These are phyloP conservation scores for Talaromyces sp. DNA, from an alignment of 2,329 filamentous ascomycete genomes.

Conservation along the genomic window DNA sequence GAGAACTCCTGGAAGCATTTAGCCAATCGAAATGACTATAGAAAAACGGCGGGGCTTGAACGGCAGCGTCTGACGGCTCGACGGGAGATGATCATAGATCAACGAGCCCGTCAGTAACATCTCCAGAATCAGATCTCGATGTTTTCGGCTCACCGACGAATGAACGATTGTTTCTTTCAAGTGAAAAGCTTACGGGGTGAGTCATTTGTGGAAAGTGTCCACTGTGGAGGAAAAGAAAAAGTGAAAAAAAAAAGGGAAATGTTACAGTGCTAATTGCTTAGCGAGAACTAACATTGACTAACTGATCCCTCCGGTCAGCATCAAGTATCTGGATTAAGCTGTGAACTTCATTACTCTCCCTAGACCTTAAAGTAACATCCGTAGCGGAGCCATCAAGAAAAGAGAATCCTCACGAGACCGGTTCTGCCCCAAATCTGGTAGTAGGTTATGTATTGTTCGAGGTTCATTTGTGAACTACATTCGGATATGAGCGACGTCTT, in stretches of 20 bases:
- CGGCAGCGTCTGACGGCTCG: not conserved
- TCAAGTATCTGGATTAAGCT: not conserved
- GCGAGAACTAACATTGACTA: not conserved
- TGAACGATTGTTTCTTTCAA: not conserved
- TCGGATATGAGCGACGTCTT: too few species aligned
- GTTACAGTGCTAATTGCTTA: constrained; percentile 5
- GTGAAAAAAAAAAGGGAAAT: not conserved
- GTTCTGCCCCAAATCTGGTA: not conserved
- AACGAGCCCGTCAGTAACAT: not conserved
- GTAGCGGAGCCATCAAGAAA: not conserved
- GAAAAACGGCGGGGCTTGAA: not conserved
- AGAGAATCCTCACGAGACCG: not conserved
- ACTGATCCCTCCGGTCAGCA: not conserved
- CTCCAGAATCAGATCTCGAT: not conserved
- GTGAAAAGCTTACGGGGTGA: too few species aligned
- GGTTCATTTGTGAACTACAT: not conserved
- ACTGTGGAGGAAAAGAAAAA: not conserved
- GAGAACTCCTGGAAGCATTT: not conserved
- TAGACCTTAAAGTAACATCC: not conserved
- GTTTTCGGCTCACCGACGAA: not conserved
- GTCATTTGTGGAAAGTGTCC: not conserved
- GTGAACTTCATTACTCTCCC: not conserved
- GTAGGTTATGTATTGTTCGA: not conserved
- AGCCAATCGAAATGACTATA: not conserved
- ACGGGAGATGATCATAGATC: not conserved